Evolutionary conservation across 2,329 filamentous ascomycete genomes (phyloP).

Genomic region (Stagonosporopsis rhizophila): DNA sequence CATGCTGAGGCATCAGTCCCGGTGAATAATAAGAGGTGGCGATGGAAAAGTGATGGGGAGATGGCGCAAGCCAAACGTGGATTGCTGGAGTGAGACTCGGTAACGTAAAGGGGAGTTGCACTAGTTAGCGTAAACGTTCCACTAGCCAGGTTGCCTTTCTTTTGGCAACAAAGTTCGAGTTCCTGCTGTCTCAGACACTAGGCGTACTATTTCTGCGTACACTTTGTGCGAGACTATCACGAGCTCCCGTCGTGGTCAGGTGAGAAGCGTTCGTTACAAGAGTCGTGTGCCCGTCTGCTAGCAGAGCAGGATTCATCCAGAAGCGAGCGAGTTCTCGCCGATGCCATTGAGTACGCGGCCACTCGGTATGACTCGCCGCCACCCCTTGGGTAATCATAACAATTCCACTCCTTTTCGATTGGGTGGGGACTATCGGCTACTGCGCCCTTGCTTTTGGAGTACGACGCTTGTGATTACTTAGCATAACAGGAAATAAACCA

Average conservation of each 20-base stretch:
- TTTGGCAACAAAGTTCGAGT: constrained; percentile 34
- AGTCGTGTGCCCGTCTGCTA: constrained; percentile 19
- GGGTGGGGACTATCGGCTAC: constrained; percentile 28
- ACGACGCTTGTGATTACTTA: constrained; percentile 35
- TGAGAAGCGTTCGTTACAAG: constrained; percentile 24
- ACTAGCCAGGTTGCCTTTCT: constrained; percentile 26
- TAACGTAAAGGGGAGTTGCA: constrained; percentile 41
- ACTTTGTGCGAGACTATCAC: constrained; percentile 2
- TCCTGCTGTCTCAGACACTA: constrained; percentile 34
- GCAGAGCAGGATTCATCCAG: constrained; percentile 12
- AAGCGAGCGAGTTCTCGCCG: constrained; percentile 28
- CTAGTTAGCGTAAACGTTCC: constrained; percentile 26
- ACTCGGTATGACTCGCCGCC: constrained; percentile 37
- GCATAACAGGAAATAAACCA: constrained; percentile 31
- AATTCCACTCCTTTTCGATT: constrained; percentile 35
- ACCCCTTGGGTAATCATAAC: constrained; percentile 35
- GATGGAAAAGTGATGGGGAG: constrained; percentile 27
- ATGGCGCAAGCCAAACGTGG: constrained; percentile 32
- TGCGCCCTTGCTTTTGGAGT: constrained; percentile 38
- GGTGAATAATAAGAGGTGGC: constrained; percentile 12
- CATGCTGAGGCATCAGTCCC: constrained; percentile 37
- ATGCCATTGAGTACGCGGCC: constrained; percentile 33
- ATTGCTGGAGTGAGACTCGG: constrained; percentile 31
- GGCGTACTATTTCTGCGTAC: constrained; percentile 18
- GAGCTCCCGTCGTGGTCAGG: neutral